Conservation (phyloP, 2,329 filamentous ascomycete species). For the Ophiostoma himal-ulmi region DNA sequence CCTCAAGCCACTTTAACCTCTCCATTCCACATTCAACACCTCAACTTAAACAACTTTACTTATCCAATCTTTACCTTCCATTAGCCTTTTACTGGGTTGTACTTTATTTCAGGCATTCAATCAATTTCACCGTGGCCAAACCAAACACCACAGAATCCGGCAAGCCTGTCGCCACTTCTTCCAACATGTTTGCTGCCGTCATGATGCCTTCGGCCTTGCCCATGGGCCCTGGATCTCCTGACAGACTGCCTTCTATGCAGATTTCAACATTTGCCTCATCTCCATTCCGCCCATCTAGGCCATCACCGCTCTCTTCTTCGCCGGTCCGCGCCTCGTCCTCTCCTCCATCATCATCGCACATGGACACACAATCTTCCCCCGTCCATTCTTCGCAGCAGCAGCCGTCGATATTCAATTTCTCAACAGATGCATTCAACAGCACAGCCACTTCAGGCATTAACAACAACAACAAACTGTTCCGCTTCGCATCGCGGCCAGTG, state of each 20-base stretch:
- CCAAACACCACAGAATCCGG: not conserved
- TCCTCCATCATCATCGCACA: constrained; percentile 22
- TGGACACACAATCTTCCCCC: constrained; percentile 43
- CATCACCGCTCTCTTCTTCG: constrained; percentile 56
- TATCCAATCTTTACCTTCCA: not conserved
- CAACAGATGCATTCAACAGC: not conserved
- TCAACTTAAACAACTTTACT: not conserved
- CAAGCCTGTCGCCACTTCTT: constrained; percentile 6
- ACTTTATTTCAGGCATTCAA: not conserved
- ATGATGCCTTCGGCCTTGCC: constrained; percentile 21
- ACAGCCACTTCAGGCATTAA: not conserved
- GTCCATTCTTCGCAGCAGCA: constrained; percentile 20
- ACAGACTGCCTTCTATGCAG: constrained; percentile 40
- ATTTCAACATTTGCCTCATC: constrained; percentile 36
- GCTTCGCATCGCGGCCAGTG: constrained; percentile 48
- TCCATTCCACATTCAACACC: not conserved
- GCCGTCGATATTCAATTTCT: not conserved
- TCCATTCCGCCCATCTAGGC: constrained; percentile 41
- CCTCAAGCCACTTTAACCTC: not conserved
- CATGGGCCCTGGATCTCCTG: constrained; percentile 32
- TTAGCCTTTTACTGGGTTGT: not conserved
- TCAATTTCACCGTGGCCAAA: constrained; percentile 1
- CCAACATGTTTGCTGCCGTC: constrained; percentile 24
- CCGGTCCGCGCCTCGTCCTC: constrained; percentile 49
- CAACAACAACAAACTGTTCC: constrained; percentile 32